Conservation (phyloP, 1,284 basidiomycete genomes). For the Gymnopus androsaceus region DNA sequence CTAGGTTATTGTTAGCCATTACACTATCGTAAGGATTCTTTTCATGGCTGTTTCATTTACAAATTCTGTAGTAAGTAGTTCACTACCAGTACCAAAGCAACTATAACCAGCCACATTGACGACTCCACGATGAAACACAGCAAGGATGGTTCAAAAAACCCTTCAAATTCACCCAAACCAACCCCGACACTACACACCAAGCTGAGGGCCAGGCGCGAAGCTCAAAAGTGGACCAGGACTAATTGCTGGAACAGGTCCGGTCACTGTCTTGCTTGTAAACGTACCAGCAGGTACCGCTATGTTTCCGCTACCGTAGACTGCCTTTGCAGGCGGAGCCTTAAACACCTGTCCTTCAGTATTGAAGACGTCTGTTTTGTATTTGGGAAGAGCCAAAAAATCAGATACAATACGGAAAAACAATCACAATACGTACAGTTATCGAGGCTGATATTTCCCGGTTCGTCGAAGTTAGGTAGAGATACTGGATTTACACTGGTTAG, state of each 20-base stretch:
- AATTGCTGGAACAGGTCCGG: constrained; percentile 11
- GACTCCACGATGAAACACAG: too few species aligned
- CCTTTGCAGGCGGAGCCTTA: constrained; percentile 49
- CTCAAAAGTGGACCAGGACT: constrained; percentile 9
- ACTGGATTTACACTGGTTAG: too few species aligned
- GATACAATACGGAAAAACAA: not conserved
- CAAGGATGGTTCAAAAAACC: too few species aligned
- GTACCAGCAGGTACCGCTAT: not conserved
- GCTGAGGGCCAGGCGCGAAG: constrained; percentile 1
- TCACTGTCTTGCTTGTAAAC: constrained; percentile 4
- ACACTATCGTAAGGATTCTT: too few species aligned
- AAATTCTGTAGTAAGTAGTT: too few species aligned
- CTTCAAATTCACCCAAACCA: too few species aligned
- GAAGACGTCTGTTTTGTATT: constrained; percentile 58
- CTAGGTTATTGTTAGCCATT: too few species aligned
- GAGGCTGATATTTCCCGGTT: constrained; percentile 61
- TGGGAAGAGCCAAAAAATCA: not conserved
- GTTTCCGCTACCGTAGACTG: constrained; percentile 43
- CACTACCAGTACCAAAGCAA: too few species aligned
- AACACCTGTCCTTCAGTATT: constrained; percentile 76
- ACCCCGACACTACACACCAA: too few species aligned
- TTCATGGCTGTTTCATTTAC: too few species aligned
- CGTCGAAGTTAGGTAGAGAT: constrained; percentile 63
- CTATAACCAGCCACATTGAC: too few species aligned
- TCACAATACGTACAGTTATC: constrained; percentile 56